Percentiles rank a stretch among this genome's conserved stretches.
These are phyloP conservation scores for Physaria fendleri DNA, from an alignment of 345 rosid species.

Conservation along the genomic window DNA sequence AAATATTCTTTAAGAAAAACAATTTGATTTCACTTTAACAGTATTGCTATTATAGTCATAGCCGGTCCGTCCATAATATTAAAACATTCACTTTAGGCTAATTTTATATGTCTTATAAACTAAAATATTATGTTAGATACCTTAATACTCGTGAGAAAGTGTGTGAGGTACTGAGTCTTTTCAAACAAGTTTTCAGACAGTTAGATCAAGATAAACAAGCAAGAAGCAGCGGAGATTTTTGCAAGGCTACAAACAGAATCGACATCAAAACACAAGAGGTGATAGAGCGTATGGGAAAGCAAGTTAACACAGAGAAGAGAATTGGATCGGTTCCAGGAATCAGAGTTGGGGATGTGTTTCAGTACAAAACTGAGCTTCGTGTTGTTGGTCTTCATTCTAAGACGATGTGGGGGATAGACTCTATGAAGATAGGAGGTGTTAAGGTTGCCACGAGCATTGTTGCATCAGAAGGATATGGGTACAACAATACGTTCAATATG, in stretches of 20 bases:
- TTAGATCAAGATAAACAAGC: slow-evolving; percentile 59
- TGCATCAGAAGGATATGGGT: slow-evolving; percentile 66
- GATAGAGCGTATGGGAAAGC: slow-evolving; percentile 43
- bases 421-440: slow-evolving; percentile 30
- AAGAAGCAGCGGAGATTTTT: slow-evolving; percentile 22
- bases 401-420: slow-evolving; percentile 74
- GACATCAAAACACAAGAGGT: slow-evolving; percentile 43
- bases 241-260: slow-evolving; percentile 34
- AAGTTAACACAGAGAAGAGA: slow-evolving; percentile 38
- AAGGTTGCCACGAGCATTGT: slow-evolving; percentile 63
- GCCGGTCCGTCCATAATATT: no score
- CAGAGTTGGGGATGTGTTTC: slow-evolving; percentile 77
- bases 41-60: no score
- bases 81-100: no score
- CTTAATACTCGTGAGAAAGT: slow-evolving; percentile 44
- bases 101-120: no score
- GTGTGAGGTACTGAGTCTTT: slow-evolving; percentile 51
- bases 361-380: slow-evolving; percentile 64
- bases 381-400: slow-evolving; percentile 70
- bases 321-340: slow-evolving; percentile 77
- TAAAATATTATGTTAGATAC: no score
- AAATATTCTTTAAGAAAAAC: no score
- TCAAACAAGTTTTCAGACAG: slow-evolving; percentile 48
- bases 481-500: slow-evolving; percentile 41
- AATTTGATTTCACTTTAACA: no score